A percentile compares a stretch with the other conserved stretches of the same genome.
phyloP scores from a whole-genome alignment of 1,139 yeast species.

The Lodderomyces parapsilosis region DNA sequence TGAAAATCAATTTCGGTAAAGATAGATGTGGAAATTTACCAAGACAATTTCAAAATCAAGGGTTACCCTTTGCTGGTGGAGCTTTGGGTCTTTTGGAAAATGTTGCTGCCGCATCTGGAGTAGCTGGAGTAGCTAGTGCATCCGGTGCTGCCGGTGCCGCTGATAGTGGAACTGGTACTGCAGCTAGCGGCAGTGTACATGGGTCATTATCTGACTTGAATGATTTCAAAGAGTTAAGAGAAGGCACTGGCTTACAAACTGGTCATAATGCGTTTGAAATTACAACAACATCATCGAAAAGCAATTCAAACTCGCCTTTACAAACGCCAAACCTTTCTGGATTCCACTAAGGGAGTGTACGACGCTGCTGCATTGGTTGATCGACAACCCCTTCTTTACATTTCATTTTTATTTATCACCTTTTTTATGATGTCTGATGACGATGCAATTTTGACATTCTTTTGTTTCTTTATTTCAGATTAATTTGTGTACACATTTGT shows the following conservation, averaged over 20 bases:
- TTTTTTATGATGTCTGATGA: not conserved
- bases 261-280: conserved; percentile 2
- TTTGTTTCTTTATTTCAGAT: too few species aligned
- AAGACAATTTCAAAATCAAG: conserved; percentile 44
- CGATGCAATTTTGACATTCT: not conserved
- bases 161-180: not conserved
- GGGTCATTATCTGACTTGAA: conserved; percentile 1
- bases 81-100: conserved; percentile 20
- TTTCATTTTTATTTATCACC: not conserved
- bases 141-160: conserved; percentile 1
- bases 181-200: not conserved
- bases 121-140: conserved; percentile 5
- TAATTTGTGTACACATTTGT: too few species aligned
- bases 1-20: conserved; percentile 80
- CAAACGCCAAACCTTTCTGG: conserved; percentile 1
- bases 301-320: not conserved
- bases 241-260: not conserved
- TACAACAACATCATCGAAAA: conserved; percentile 3
- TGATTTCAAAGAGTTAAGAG: conserved; percentile 3
- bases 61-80: conserved; percentile 9
- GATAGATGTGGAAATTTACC: conserved; percentile 91
- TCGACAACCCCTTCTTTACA: not conserved
- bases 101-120: not conserved
- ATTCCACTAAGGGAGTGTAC: not conserved
- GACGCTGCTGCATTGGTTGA: too few species aligned